A percentile compares a stretch with the other conserved stretches of the same genome.
phyloP scores from a whole-genome alignment of 768 basidiomycete species.

The Mycena vulgaris region DNA sequence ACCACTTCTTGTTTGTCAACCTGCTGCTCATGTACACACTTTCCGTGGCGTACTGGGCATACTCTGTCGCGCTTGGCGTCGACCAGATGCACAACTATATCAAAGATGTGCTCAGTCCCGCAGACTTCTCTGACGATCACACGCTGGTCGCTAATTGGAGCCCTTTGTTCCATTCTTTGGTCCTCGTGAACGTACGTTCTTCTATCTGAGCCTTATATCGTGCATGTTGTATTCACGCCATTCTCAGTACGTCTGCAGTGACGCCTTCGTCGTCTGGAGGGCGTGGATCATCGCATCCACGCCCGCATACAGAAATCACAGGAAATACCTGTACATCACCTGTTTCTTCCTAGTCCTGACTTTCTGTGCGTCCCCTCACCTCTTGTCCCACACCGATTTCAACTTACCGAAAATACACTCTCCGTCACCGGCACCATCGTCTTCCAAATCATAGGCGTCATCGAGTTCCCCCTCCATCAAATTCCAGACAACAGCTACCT shows the following conservation, averaged over 20 bases:
- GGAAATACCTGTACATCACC: conserved; percentile 4
- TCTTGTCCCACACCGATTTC: no score
- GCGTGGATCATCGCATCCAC: conserved; percentile 21
- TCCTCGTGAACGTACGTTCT: conserved; percentile 25
- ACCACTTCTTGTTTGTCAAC: background rate
- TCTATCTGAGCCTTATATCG: background rate
- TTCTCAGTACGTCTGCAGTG: conserved; percentile 21
- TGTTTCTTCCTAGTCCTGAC: no score
- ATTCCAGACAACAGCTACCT: background rate
- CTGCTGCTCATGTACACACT: background rate
- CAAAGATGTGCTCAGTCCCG: background rate
- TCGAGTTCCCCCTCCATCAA: no score
- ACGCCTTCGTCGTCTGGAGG: conserved; percentile 29
- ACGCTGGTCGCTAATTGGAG: conserved; percentile 15
- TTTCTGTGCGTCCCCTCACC: no score
- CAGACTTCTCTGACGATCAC: no score
- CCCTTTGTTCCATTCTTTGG: conserved; percentile 14
- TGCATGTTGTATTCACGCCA: background rate
- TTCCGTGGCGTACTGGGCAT: background rate
- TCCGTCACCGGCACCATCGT: no score
- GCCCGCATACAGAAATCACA: background rate
- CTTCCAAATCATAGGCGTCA: no score
- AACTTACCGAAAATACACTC: no score
- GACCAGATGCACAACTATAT: background rate
- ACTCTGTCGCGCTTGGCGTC: background rate